phyloP scores from a whole-genome alignment of 208 protist genomes.

The Wallacemonas sp. region DNA sequence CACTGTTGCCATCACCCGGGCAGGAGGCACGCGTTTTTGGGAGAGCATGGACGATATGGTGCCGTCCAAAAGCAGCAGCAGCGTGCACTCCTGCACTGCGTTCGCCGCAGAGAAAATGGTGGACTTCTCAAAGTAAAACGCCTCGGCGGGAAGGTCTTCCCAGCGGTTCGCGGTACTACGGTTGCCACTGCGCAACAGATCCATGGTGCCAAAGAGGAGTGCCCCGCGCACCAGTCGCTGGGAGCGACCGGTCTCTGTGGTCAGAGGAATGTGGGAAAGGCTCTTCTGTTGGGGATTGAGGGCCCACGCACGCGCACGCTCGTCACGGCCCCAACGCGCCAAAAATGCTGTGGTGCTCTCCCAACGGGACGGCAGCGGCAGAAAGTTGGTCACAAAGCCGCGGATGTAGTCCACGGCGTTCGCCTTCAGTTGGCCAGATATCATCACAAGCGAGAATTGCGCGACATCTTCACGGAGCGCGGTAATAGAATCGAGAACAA shows the following conservation, averaged over 20 bases:
- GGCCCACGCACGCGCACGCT: conserved; percentile 34
- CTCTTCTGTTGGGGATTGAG: conserved; percentile 8
- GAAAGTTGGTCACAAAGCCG: conserved; percentile 58
- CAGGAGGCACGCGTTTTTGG: conserved; percentile 32
- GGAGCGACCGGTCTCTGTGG: conserved; percentile 22
- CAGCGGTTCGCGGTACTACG: conserved; percentile 56
- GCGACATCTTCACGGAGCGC: conserved; percentile 66
- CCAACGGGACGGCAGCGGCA: conserved; percentile 53
- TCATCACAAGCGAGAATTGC: conserved; percentile 58
- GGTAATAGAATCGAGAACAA: conserved; percentile 60
- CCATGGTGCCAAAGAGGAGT: conserved; percentile 48
- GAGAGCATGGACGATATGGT: conserved; percentile 66
- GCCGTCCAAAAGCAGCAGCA: conserved; percentile 68
- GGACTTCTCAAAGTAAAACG: conserved; percentile 81
- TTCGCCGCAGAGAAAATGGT: conserved; percentile 78
- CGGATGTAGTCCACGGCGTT: conserved; percentile 75
- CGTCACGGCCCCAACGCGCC: conserved; percentile 38
- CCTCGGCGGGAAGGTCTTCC: conserved; percentile 62
- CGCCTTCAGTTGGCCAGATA: conserved; percentile 47
- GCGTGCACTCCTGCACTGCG: conserved; percentile 69
- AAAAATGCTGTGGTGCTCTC: conserved; percentile 61
- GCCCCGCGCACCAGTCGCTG: conserved; percentile 61
- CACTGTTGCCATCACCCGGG: conserved; percentile 31
- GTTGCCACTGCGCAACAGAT: conserved; percentile 57
- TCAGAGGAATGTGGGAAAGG: conserved; percentile 2